Conservation (phyloP, 176 grass and related monocot genomes). For the Chrysopogon serrulatus region DNA sequence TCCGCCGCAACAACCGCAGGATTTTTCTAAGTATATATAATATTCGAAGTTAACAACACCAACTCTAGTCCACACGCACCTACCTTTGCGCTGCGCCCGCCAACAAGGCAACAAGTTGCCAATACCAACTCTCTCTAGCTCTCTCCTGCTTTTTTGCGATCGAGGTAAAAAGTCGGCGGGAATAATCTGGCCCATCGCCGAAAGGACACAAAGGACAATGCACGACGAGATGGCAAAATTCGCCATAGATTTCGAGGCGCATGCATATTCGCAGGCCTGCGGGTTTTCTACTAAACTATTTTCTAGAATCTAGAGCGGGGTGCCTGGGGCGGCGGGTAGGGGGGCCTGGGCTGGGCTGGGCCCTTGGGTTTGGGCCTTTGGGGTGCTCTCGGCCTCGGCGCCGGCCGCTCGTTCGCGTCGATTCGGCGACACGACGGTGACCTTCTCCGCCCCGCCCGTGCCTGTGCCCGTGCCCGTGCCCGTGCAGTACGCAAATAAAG, state of each 20-base stretch:
- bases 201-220: background rate
- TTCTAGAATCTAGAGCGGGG: too few species aligned
- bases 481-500: background rate
- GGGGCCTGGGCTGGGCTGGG: too few species aligned
- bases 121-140: background rate
- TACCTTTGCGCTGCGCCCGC: too few species aligned
- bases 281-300: background rate
- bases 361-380: too few species aligned
- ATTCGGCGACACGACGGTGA: background rate
- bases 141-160: background rate
- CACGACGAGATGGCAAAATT: conserved; percentile 17
- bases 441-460: too few species aligned
- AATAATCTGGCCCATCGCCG: background rate
- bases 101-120: too few species aligned
- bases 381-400: too few species aligned
- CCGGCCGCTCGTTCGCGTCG: background rate
- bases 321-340: too few species aligned
- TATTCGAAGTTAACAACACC: background rate
- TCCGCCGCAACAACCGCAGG: too few species aligned
- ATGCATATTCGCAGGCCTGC: background rate
- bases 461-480: too few species aligned
- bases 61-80: background rate
- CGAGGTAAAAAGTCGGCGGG: background rate
- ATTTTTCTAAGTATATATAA: too few species aligned
- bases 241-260: background rate